Conservation (phyloP, 345 rosid genomes). For the Hibiscus trionum region DNA sequence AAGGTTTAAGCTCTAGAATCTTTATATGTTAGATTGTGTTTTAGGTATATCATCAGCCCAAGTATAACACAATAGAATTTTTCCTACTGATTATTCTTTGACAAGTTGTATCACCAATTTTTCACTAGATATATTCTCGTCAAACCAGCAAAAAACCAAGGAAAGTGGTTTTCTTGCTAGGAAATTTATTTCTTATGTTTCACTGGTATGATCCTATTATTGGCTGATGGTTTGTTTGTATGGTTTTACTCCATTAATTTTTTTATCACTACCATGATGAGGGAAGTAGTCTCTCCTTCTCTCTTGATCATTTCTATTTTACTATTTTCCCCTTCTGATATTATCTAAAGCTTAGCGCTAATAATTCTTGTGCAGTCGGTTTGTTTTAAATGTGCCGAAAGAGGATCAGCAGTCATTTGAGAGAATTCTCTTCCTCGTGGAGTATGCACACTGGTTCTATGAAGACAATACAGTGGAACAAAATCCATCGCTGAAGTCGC, state of each 20-base stretch:
- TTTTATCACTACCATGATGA: too few relatives aligned
- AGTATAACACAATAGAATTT: background rate
- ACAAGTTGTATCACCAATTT: background rate
- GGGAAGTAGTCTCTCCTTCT: too few relatives aligned
- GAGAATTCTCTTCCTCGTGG: conserved; percentile 91
- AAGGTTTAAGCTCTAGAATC: background rate
- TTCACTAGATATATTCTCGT: background rate
- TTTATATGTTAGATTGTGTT: background rate
- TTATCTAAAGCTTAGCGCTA: conserved; percentile 5
- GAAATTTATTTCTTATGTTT: too few relatives aligned
- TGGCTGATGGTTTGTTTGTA: too few relatives aligned
- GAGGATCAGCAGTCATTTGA: conserved; percentile 97
- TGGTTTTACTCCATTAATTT: too few relatives aligned
- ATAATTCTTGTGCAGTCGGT: conserved; percentile 53
- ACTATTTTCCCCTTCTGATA: background rate
- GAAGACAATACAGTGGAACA: conserved; percentile 96
- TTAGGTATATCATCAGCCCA: background rate
- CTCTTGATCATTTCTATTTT: background rate
- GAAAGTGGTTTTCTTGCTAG: background rate
- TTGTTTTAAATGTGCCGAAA: conserved; percentile 92
- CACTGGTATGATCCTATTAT: too few relatives aligned
- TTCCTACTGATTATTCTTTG: background rate
- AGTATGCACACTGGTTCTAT: conserved; percentile 95
- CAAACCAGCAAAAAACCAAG: background rate
- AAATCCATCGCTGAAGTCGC: conserved; percentile 80